A percentile compares a stretch with the other conserved stretches of the same genome.
These are phyloP conservation scores for Boletus speciosus DNA, from an alignment of 768 basidiomycete genomes.

Conservation along the genomic window DNA sequence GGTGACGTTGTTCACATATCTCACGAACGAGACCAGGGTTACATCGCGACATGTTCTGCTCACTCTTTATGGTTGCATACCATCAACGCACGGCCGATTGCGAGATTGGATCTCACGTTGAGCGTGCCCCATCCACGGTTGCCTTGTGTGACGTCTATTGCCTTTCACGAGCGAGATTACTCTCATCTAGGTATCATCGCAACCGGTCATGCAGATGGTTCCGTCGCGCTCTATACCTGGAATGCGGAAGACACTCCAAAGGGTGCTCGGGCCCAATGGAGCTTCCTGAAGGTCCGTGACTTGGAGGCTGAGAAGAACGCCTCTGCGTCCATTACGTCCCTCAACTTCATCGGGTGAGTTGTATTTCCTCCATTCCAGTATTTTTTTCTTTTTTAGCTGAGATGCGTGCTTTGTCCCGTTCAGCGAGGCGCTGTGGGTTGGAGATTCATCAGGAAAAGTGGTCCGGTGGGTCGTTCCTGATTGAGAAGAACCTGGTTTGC, in stretches of 20 bases:
- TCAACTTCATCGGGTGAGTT: constrained; percentile 76
- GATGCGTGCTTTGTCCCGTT: background rate
- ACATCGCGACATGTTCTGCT: constrained; percentile 80
- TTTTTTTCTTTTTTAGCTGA: background rate
- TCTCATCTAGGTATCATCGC: constrained; percentile 76
- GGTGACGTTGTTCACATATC: background rate
- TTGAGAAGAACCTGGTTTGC: constrained; percentile 2
- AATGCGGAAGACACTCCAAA: constrained; percentile 69
- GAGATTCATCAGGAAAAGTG: constrained; percentile 23
- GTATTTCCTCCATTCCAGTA: background rate
- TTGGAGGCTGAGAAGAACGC: constrained; percentile 51
- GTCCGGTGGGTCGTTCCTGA: constrained; percentile 24
- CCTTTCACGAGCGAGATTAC: constrained; percentile 89
- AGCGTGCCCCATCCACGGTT: constrained; percentile 40
- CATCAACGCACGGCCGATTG: constrained; percentile 79
- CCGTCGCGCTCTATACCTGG: constrained; percentile 81
- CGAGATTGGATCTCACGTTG: constrained; percentile 56
- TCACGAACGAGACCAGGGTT: constrained; percentile 53
- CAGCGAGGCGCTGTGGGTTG: constrained; percentile 27
- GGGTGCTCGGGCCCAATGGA: constrained; percentile 68
- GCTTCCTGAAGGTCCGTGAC: constrained; percentile 64
- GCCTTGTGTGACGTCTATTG: constrained; percentile 66
- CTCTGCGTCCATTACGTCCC: constrained; percentile 59
- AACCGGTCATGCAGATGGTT: constrained; percentile 71
- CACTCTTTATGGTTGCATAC: constrained; percentile 75